Evolutionary conservation across 768 basidiomycete species (phyloP), one percentile per base, ranked within the genome.

Genomic region (Boletus bicolor): DNA sequence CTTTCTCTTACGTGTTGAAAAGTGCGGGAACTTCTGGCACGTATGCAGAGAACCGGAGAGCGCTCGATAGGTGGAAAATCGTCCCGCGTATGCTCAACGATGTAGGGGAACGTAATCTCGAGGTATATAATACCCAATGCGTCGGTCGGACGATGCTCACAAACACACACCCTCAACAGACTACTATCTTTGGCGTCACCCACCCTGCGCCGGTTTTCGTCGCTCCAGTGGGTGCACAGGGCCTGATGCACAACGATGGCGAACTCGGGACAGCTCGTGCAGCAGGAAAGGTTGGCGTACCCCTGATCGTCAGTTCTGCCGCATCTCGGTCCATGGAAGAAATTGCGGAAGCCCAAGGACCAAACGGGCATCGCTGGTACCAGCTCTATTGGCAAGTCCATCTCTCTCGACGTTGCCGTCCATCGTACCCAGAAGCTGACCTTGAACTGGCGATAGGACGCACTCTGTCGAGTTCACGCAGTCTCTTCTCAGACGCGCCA

Each of bases 1-100:
- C 86, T 9, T 92, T 85, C 73, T 71, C 79, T 67, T 92, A 90
- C 62, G 83, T 86, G 5, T 76, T 77, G 52, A 87, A 86, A 45
- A 84, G 82, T 60, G 89, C 91, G 5, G 91, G 91, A 0, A 79
- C 82, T 5, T 73, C 76, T 54, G 74, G 77, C 28, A 93, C 91
- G 4, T 79, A 84, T 66, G 74, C 69, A 30, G 82, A 81, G 57
- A 93, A 93, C 63, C 74, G 78, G 44, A 78, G 80, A 57, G 81
- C 82, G 0, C 79, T 83, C 63, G 78, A 80, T 55, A 69, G 73
- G 17, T 83, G 80, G 78, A 74, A 76, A 39, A 82, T 86, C 58
- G 68, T 84, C 21, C 82, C 82, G 9, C 76, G 80, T 11, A 73
- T 82, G 73, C 76, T 83, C n/a, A 77, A 81, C 9, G 77, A 83